A percentile compares a stretch with the other conserved stretches of the same genome.
These are phyloP conservation scores for Candida sphagnicola DNA, from an alignment of 805 yeast species.

Conservation along the genomic window DNA sequence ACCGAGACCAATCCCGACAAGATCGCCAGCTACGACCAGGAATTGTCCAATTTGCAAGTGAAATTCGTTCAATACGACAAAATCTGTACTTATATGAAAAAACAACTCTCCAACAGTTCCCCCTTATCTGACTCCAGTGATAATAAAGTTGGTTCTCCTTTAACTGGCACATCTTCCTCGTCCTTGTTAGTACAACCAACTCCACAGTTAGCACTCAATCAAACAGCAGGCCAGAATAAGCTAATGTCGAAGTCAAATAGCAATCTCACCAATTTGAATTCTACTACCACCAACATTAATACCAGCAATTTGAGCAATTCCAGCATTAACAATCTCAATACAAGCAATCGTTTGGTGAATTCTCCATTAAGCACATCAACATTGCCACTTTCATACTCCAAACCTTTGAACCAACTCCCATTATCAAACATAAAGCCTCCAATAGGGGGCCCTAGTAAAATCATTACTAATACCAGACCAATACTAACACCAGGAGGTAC, in stretches of 20 bases:
- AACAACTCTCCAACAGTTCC: constrained; percentile 22
- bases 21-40: constrained; percentile 3
- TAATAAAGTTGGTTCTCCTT: neutral
- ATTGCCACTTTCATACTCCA: constrained; percentile 1
- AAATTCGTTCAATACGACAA: constrained; percentile 48
- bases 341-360: neutral
- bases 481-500: constrained; percentile 66
- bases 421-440: constrained; percentile 1
- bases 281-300: constrained; percentile 4
- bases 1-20: constrained; percentile 45
- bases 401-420: constrained; percentile 2
- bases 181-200: no score
- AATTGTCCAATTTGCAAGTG: constrained; percentile 24
- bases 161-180: constrained; percentile 2
- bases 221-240: neutral
- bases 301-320: neutral
- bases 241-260: neutral
- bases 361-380: neutral
- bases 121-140: neutral
- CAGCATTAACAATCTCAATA: no score
- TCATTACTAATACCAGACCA: constrained; percentile 24
- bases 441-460: constrained; percentile 4
- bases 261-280: constrained; percentile 1
- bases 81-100: constrained; percentile 45
- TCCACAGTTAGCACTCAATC: no score